Base-by-base conservation (phyloP, 2,329 filamentous ascomycete species). In the Hortaea sp. region DNA sequence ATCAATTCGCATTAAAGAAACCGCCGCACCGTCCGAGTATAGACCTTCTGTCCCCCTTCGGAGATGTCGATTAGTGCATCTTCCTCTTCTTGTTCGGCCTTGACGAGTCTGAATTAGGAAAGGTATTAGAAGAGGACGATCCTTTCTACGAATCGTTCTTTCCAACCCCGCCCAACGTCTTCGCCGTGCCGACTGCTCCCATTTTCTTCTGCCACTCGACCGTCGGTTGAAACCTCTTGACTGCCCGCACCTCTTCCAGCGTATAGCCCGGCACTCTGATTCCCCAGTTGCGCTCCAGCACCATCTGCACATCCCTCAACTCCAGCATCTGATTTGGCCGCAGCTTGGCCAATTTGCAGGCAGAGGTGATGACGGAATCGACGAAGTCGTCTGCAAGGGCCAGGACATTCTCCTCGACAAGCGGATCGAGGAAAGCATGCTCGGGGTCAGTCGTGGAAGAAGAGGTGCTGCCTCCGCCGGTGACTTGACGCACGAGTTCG, bases 361-460 rank as follows among this genome's bases (percentile, higher is more conserved):
- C 88, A 10, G 81, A 77, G 58, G 87, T 82, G 42, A 95, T 80
- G 37, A 98, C 85, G 56, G 84, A 86, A 66, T 98, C 92, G 49
- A 98, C 84, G 60, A 98, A 98, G 51, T 90, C 86, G 63, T 98
- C 92, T 12, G 90, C 89, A 58, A 95, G 80, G 61, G 81, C 82
- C 42, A 97, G 80, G 44, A 97, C 82, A 43, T 85, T 87, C 87
- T 97, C 90, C 77, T 98, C 92, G 42, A 95, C 90, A 57, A 97
- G 92, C 0, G 92, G 87, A 29, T 87, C 87, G 54, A 97, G 70
- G 50, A 81, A 81, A 41, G 79, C 76, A 28, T 80, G 82, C 7
- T 84, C 84, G 47, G 54, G 50, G 51, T 80, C 82, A 38, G 81
- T 75, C n/a, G 78, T 74, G 50, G 86, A 83, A 13, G 81, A 82